phyloP scores from a whole-genome alignment of 2,329 filamentous ascomycete species.

The Cordyceps cateniannulata region DNA sequence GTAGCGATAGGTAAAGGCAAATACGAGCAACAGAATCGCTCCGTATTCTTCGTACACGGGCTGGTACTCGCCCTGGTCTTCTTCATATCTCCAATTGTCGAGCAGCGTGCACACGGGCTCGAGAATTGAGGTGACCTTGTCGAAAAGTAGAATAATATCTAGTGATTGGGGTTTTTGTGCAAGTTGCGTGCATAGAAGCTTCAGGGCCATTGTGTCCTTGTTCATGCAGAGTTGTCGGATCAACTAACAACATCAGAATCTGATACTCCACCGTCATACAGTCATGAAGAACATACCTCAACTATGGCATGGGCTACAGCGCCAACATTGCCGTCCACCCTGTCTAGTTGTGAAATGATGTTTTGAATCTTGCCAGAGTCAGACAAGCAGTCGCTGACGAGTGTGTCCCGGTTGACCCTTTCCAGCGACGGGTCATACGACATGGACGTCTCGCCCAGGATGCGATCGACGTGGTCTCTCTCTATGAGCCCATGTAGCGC shows the following conservation, averaged over 20 bases:
- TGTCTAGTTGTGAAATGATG: conserved; percentile 75
- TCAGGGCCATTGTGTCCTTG: conserved; percentile 76
- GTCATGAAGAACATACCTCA: conserved; percentile 43
- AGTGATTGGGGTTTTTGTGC: conserved; percentile 64
- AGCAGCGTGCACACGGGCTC: conserved; percentile 68
- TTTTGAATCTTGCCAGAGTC: conserved; percentile 71
- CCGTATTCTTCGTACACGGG: conserved; percentile 84
- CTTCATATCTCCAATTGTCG: conserved; percentile 75
- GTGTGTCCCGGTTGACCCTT: conserved; percentile 68
- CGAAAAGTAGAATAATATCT: conserved; percentile 71
- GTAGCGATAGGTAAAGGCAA: conserved; percentile 73
- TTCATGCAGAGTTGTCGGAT: conserved; percentile 62
- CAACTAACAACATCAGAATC: conserved; percentile 38
- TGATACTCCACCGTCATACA: too few relatives aligned
- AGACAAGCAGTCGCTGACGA: conserved; percentile 70
- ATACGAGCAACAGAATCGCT: conserved; percentile 63
- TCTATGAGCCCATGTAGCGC: conserved; percentile 80
- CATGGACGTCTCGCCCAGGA: conserved; percentile 80
- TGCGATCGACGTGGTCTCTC: conserved; percentile 66
- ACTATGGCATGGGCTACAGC: conserved; percentile 74
- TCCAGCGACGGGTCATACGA: conserved; percentile 68
- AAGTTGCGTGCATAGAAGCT: conserved; percentile 65
- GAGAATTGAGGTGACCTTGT: conserved; percentile 62
- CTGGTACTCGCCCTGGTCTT: conserved; percentile 78
- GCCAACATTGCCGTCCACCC: conserved; percentile 86